Percentiles rank a stretch among this genome's conserved stretches.
phyloP scores from a whole-genome alignment of 331 rosid genomes.

The Spiraea crenata region DNA sequence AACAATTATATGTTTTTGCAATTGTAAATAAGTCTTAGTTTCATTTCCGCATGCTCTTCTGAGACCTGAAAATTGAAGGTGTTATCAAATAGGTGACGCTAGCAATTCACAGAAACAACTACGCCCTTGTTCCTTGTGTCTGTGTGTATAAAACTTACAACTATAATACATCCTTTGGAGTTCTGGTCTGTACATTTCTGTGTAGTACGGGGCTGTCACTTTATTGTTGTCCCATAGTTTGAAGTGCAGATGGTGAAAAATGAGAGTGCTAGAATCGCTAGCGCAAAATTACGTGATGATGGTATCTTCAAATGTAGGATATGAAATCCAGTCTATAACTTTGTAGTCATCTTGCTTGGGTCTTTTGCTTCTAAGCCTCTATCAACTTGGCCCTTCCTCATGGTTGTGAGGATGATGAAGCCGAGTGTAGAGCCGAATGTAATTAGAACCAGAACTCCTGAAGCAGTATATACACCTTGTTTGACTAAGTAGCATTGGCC shows the following conservation, averaged over 20 bases:
- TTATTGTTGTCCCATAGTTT: too few relatives aligned
- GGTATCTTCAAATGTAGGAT: too few relatives aligned
- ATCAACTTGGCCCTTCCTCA: slow-evolving; percentile 35
- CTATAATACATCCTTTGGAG: background rate
- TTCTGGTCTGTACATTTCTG: background rate
- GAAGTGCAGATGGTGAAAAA: too few relatives aligned
- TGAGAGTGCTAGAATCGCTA: too few relatives aligned
- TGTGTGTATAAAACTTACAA: background rate
- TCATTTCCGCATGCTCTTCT: too few relatives aligned
- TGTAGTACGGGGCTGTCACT: background rate
- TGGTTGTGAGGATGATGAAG: slow-evolving; percentile 36
- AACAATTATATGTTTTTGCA: too few relatives aligned
- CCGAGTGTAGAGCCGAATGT: slow-evolving; percentile 43
- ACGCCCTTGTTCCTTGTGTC: background rate
- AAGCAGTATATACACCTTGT: slow-evolving; percentile 49
- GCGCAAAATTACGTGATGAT: too few relatives aligned
- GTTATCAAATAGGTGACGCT: too few relatives aligned
- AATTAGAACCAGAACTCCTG: slow-evolving; percentile 51
- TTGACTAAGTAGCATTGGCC: slow-evolving; percentile 82
- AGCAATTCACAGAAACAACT: background rate
- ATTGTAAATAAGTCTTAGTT: too few relatives aligned
- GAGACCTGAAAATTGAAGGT: too few relatives aligned
- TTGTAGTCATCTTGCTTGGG: slow-evolving; percentile 13
- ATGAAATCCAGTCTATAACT: background rate
- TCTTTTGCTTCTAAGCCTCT: background rate